Evolutionary conservation across 2,329 filamentous ascomycete genomes (phyloP).

Genomic region (Trichoderma sp.): DNA sequence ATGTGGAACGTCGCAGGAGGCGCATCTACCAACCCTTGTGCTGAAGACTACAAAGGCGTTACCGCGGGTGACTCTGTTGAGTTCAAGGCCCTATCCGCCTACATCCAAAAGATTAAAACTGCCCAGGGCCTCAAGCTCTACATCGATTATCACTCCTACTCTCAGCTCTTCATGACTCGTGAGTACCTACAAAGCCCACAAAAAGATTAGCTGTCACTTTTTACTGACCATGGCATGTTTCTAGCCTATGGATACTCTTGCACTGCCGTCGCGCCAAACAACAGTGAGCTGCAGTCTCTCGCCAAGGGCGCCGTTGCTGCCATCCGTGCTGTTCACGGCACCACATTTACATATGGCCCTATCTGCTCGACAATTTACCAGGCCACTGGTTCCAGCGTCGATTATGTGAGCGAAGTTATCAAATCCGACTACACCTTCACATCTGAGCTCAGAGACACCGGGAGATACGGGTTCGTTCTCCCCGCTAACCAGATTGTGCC

Average conservation of each 20-base stretch:
- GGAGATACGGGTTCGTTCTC: slow-evolving; percentile 42
- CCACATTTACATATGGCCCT: slow-evolving; percentile 43
- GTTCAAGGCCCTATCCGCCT: slow-evolving; percentile 44
- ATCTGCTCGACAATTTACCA: slow-evolving; percentile 62
- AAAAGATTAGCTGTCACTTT: neutral
- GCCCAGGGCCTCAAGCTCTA: slow-evolving; percentile 55
- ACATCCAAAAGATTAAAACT: slow-evolving; percentile 32
- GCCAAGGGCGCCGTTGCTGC: slow-evolving; percentile 48
- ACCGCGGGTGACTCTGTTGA: slow-evolving; percentile 48
- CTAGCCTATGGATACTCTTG: slow-evolving; percentile 59
- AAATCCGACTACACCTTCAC: slow-evolving; percentile 42
- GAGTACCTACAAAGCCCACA: slow-evolving; percentile 46
- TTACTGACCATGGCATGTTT: slow-evolving; percentile 43
- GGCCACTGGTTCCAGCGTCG: slow-evolving; percentile 45
- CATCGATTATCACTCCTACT: slow-evolving; percentile 64
- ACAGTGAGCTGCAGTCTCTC: slow-evolving; percentile 47
- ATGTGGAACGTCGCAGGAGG: slow-evolving; percentile 50
- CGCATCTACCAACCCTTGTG: slow-evolving; percentile 50
- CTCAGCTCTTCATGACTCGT: slow-evolving; percentile 58
- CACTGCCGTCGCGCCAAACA: slow-evolving; percentile 43
- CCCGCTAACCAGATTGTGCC: slow-evolving; percentile 42
- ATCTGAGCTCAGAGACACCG: slow-evolving; percentile 38
- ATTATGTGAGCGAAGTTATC: slow-evolving; percentile 44
- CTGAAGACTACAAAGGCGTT: slow-evolving; percentile 46
- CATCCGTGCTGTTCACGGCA: slow-evolving; percentile 43